A percentile compares a stretch with the other conserved stretches of the same genome.
phyloP scores from a whole-genome alignment of 2,329 filamentous ascomycete genomes.

The Aspergillus aculeatus region DNA sequence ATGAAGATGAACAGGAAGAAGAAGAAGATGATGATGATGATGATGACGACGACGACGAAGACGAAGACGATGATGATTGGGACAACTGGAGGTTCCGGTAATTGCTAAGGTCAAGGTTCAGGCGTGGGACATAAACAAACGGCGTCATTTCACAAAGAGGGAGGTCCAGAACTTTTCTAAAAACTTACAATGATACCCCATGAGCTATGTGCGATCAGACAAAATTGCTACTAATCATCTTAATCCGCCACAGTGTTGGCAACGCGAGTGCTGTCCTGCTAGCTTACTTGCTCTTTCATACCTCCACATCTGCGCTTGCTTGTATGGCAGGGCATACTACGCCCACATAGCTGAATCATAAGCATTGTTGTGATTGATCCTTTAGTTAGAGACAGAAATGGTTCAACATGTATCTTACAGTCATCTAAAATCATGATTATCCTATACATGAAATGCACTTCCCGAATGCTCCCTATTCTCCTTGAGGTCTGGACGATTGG shows the following conservation, averaged over 20 bases:
- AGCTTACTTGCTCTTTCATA: neutral
- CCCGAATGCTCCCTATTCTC: neutral
- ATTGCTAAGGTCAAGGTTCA: constrained; percentile 17
- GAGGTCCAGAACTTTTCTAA: constrained; percentile 26
- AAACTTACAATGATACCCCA: constrained; percentile 38
- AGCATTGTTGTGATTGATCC: neutral
- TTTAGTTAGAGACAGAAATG: constrained; percentile 1
- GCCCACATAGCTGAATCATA: neutral
- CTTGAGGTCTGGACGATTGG: constrained; percentile 6
- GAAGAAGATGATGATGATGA: constrained; percentile 24
- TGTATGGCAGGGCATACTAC: neutral
- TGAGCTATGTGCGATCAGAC: constrained; percentile 22
- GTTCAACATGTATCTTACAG: constrained; percentile 12
- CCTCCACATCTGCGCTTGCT: neutral
- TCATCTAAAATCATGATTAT: constrained; percentile 1
- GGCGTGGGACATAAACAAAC: constrained; percentile 17
- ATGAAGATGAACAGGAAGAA: constrained; percentile 46
- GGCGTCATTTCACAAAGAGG: constrained; percentile 25
- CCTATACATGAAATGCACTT: constrained; percentile 7
- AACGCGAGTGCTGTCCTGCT: neutral
- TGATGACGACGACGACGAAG: constrained; percentile 38
- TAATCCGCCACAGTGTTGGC: constrained; percentile 12
- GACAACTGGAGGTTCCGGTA: constrained; percentile 46
- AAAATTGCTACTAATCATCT: constrained; percentile 17
- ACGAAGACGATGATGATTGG: constrained; percentile 57